These are phyloP conservation scores for Blastomyces parvus DNA, from an alignment of 2,329 filamentous ascomycete genomes.

Conservation along the genomic window DNA sequence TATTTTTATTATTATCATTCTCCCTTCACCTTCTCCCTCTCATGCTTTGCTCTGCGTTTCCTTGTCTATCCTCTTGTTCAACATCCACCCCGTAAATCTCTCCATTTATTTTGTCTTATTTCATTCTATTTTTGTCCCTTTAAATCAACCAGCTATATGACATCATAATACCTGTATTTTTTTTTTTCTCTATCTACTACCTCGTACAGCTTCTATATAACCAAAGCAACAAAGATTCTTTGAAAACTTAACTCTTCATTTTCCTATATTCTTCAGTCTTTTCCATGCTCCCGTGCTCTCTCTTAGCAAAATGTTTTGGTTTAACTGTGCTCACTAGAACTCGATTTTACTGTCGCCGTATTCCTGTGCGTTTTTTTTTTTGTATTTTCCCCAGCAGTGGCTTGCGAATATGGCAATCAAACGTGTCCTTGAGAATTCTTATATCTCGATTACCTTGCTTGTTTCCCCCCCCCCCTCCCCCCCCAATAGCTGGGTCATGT, in stretches of 20 bases:
- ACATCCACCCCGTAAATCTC: not conserved
- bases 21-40: not conserved
- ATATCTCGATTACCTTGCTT: not conserved
- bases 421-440: not conserved
- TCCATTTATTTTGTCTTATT: not conserved
- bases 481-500: not conserved
- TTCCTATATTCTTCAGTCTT: slow-evolving; percentile 5
- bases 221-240: slow-evolving; percentile 33
- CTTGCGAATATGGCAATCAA: not conserved
- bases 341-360: not conserved
- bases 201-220: slow-evolving; percentile 15
- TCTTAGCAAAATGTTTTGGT: not conserved
- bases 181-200: slow-evolving; percentile 25
- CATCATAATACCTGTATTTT: slow-evolving; percentile 10
- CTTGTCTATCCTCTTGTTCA: not conserved
- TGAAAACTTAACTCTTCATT: slow-evolving; percentile 29
- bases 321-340: not conserved
- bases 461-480: not conserved
- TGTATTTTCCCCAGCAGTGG: not conserved
- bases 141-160: slow-evolving; percentile 20
- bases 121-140: slow-evolving; percentile 9
- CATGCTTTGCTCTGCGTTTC: not conserved
- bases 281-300: not conserved
- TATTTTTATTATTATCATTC: not conserved
- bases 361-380: not conserved